phyloP scores from a whole-genome alignment of 345 rosid species.

The Hirschfeldia incana region DNA sequence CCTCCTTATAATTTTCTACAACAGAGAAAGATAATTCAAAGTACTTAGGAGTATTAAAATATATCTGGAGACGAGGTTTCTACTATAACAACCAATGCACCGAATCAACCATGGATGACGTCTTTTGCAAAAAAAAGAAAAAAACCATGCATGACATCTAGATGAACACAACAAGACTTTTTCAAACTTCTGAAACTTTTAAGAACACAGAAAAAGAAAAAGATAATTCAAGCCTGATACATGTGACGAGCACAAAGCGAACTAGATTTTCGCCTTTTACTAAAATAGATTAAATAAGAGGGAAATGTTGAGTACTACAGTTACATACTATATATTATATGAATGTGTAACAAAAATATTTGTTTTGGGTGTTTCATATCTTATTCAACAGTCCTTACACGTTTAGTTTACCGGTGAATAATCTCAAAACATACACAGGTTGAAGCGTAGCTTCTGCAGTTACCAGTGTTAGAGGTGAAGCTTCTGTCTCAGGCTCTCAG shows the following conservation, averaged over 20 bases:
- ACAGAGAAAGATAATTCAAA: neutral
- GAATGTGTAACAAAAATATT: neutral
- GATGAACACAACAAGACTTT: slow-evolving; percentile 8
- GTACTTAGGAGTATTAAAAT: neutral
- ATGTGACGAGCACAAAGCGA: neutral
- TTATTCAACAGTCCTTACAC: neutral
- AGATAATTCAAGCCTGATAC: neutral
- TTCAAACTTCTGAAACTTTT: slow-evolving; percentile 13
- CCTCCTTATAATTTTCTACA: slow-evolving; percentile 13
- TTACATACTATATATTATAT: neutral
- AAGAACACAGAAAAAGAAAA: neutral
- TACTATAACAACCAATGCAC: neutral
- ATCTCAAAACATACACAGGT: neutral
- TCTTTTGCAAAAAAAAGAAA: no score
- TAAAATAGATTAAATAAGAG: neutral
- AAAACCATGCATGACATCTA: no score
- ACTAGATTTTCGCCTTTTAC: neutral
- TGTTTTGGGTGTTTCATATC: neutral
- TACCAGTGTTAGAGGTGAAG: neutral
- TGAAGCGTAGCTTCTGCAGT: neutral
- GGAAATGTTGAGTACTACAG: neutral
- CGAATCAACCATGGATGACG: neutral
- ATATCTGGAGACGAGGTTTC: neutral
- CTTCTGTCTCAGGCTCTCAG: neutral
- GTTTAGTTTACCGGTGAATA: neutral